phyloP scores from a whole-genome alignment of 2,329 filamentous ascomycete species.

The Sclerotinia minor region DNA sequence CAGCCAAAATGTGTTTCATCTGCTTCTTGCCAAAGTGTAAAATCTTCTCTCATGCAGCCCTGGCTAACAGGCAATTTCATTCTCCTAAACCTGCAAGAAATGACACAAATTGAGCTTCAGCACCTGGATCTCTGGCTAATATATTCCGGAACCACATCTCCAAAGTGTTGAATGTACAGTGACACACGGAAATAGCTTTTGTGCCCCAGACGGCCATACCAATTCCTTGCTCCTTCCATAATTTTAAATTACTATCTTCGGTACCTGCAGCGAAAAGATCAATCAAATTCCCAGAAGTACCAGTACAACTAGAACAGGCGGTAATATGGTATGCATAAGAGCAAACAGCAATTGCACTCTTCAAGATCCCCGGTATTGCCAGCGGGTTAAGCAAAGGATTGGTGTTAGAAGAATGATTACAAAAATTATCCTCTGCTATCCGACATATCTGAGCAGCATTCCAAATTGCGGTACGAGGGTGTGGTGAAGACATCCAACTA shows the following conservation, averaged over 20 bases:
- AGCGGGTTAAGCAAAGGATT: conserved; percentile 12
- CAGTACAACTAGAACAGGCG: background rate
- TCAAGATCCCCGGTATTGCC: conserved; percentile 3
- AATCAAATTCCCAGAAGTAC: background rate
- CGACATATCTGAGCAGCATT: conserved; percentile 15
- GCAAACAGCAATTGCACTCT: conserved; percentile 15
- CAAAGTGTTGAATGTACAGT: conserved; percentile 7
- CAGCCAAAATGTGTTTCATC: background rate
- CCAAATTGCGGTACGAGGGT: conserved; percentile 18
- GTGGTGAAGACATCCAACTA: conserved; percentile 19
- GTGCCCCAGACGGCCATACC: conserved; percentile 7
- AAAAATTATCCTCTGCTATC: background rate
- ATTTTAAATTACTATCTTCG: background rate
- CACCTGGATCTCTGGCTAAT: background rate
- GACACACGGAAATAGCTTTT: conserved; percentile 7
- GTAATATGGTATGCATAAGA: conserved; percentile 13
- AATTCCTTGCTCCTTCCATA: conserved; percentile 16
- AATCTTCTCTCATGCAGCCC: background rate
- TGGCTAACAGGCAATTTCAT: background rate
- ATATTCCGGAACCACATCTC: conserved; percentile 5
- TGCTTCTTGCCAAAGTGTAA: background rate
- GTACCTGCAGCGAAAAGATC: background rate
- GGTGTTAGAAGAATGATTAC: background rate
- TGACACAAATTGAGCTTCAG: background rate
- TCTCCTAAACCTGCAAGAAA: conserved; percentile 11